Evolutionary conservation across 2,329 filamentous ascomycete species (phyloP), one percentile per base, ranked within the genome.

Genomic region (Xylaria sp.): DNA sequence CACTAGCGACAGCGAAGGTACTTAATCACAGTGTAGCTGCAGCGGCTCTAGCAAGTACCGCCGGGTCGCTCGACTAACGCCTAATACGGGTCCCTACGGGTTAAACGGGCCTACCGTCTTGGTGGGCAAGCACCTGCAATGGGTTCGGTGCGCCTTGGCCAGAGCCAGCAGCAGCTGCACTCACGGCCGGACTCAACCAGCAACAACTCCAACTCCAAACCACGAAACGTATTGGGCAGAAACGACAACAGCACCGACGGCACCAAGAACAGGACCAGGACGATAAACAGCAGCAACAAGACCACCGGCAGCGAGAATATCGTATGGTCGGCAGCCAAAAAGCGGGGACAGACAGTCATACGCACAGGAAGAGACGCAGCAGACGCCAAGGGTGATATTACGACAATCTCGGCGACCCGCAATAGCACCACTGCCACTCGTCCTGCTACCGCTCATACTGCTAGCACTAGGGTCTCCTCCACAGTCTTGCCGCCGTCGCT

Each of bases 391-490:
- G 48, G 9, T n/a, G 57, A 58, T 62, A 59, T 56, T 59, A 49
- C 57, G 6, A 59, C 62, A 63, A 59, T 62, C 54, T 63, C 57
- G 48, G 61, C 62, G 57, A 53, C 57, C 59, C 59, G 62, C 16
- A 23, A 18, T 19, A 49, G n/a, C 48, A 48, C 23, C 23, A 30
- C 23, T 30, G 23, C 23, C 23, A 30, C 23, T 30, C 23, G 23
- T 30, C 23, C 23, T 30, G 23, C 23, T 30, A 30, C 23, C 5
- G 23, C 23, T 30, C 23, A 30, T 30, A 30, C 23, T 30, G 23
- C 4, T 30, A 30, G 23, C 23, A 30, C 23, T 30, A 30, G 23
- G 23, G 23, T 42, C 23, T 19, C 30, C 39, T 42, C 42, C 34
- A 47, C 35, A 46, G n/a, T n/a, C 44, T 30, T 39, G 34, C 16